Conservation (phyloP, 2,329 filamentous ascomycete genomes). For the Aspergillus quadrilineatus region DNA sequence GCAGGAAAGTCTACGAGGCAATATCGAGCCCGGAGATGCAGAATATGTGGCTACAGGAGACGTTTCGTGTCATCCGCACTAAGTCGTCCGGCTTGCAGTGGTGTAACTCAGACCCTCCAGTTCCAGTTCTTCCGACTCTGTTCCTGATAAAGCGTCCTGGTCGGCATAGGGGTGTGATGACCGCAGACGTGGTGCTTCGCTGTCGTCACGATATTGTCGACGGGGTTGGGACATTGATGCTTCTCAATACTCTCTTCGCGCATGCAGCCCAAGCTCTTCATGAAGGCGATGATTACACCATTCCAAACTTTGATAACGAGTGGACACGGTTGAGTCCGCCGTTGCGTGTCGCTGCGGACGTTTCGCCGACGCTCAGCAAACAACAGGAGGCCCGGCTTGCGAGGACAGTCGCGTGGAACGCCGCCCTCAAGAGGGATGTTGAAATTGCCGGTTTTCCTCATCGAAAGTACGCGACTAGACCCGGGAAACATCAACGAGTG, state of each 20-base stretch:
- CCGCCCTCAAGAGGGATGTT: constrained; percentile 12
- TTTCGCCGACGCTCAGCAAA: constrained; percentile 12
- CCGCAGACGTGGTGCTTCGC: constrained; percentile 23
- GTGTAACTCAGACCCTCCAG: constrained; percentile 28
- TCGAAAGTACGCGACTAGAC: constrained; percentile 4
- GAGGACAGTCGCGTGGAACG: constrained; percentile 16
- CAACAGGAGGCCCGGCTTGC: constrained; percentile 14
- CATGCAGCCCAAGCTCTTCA: constrained; percentile 17
- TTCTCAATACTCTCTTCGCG: constrained; percentile 22
- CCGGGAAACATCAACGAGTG: constrained; percentile 24
- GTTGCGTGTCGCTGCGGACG: constrained; percentile 21
- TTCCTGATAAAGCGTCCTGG: constrained; percentile 20
- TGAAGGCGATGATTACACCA: background rate
- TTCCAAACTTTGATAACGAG: constrained; percentile 21
- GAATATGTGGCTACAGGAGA: constrained; percentile 19
- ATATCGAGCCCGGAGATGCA: background rate
- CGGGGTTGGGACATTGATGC: constrained; percentile 23
- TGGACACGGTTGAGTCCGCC: constrained; percentile 25
- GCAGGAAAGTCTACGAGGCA: constrained; percentile 24
- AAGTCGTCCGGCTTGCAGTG: constrained; percentile 21
- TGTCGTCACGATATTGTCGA: constrained; percentile 26
- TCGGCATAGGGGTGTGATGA: background rate
- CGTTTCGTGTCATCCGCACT: constrained; percentile 18
- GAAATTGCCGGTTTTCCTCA: constrained; percentile 24
- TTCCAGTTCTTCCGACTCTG: constrained; percentile 24